Evolutionary conservation across 306 rosid species (phyloP), one percentile per base, ranked within the genome.

Genomic region (Comarum palustre): DNA sequence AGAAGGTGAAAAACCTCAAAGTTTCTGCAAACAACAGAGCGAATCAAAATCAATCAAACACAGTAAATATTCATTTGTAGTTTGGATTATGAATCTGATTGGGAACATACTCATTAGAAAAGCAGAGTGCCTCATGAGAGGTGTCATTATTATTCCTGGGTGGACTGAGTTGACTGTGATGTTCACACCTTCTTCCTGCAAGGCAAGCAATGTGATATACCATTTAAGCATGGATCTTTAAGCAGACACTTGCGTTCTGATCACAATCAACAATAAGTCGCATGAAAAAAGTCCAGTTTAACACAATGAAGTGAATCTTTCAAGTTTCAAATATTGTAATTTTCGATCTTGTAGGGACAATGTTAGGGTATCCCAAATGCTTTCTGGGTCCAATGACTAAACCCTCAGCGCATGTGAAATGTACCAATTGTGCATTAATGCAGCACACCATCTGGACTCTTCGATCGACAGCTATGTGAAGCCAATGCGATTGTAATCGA

Each of bases 91-190:
- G 67, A 6, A 2, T n/a, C 14, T 32, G 69, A 27, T 24, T n/a
- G 72, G 13, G n/a, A 7, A 74, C 96, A 16, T 86, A 94, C 99
- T 79, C 95, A 94, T 91, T 0, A 85, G 65, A 22, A 89, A 9
- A 14, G 89, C 43, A 39, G 99, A 91, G 71, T 94, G 88, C 82
- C 97, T 86, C 97, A 94, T 91, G 10, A 94, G 95, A 62, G 99
- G 97, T 25, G 97, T 94, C 96, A 89, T 89, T 62, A 94, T 91
- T 46, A 89, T 61, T 69, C 97, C 97, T 2, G 99, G 99, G 77
- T 94, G 99, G 54, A 91, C 95, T 0, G 96, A 83, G 55, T 91
- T 94, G 36, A 79, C 93, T 9, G 93, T 87, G 68, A 94, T 85
- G 83, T 88, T 94, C 59, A 60, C 91, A 34, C 99, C 96, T 34